Evolutionary conservation across 1,284 basidiomycete genomes (phyloP), one percentile per base, ranked within the genome.

Genomic region (Spongispora temasekensis): DNA sequence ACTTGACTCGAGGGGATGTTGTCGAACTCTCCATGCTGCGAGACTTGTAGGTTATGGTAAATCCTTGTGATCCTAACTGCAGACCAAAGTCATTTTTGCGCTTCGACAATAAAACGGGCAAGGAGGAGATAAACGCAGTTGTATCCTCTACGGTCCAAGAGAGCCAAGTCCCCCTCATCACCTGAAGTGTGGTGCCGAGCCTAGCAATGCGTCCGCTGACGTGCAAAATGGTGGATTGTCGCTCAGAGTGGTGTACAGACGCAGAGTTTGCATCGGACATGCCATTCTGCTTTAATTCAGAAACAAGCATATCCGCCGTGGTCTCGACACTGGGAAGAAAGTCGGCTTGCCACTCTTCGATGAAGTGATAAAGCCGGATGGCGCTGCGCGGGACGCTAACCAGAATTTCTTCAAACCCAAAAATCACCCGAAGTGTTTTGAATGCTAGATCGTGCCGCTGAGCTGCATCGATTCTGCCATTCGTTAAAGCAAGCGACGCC

Each of bases 111-210:
- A 75, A 62, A 40, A 71, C 64, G 31, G 72, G 73, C 3, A 79
- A 74, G 15, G 82, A 78, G 44, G 81, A 78, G 27, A 81, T 51
- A 67, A 85, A 86, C 2, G 74, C 75, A 8, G 83, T 72, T 0
- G 79, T 81, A 54, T 84, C 77, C 57, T 81, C 75, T 15, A 87
- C 75, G 59, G 86, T 83, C 89, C 88, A 92, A 19, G 88, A 86
- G 27, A 93, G 73, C 91, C 91, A 94, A 2, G 90, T 93, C 19
- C 90, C 90, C 63, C 87, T 89, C 88, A 93, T 91, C 50, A 93
- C 86, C 67, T 92, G 91, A 2, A 93, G 79, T 7, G 83, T 84
- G 10, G 90, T 77, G 32, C 81, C 81, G 19, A 84, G 67, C 17
- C 79, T 80, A 7, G 71, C 65, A 8, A 91, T 60, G 35, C 79